phyloP scores from a whole-genome alignment of 352 stramenopile genomes.

The Globisporangium lucens region DNA sequence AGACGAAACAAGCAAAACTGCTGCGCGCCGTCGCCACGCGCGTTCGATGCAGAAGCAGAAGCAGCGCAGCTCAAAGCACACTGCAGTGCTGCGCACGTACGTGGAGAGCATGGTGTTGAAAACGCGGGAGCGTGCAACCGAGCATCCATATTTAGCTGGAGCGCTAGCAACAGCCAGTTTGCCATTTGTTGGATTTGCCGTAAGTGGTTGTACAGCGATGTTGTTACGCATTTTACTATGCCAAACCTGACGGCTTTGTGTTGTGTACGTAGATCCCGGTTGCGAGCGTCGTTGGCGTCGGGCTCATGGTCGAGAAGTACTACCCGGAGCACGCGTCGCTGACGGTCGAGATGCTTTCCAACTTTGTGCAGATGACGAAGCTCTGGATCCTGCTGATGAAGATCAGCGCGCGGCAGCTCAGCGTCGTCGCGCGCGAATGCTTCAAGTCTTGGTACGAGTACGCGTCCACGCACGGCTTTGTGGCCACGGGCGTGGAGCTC shows the following conservation, averaged over 20 bases:
- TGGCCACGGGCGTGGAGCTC: constrained; percentile 66
- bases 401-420: constrained; percentile 67
- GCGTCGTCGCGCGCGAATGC: constrained; percentile 58
- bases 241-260: not conserved
- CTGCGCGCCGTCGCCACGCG: constrained; percentile 6
- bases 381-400: constrained; percentile 77
- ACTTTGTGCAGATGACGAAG: constrained; percentile 84
- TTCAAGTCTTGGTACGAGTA: constrained; percentile 76
- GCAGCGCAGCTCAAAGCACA: constrained; percentile 30
- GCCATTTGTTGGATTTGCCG: constrained; percentile 76
- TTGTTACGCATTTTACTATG: not conserved
- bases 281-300: constrained; percentile 61
- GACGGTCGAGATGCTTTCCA: constrained; percentile 60
- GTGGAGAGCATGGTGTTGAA: constrained; percentile 39
- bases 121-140: constrained; percentile 35
- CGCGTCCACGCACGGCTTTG: constrained; percentile 54
- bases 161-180: constrained; percentile 55
- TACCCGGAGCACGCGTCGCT: constrained; percentile 72
- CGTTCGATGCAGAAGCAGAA: constrained; percentile 17
- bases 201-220: constrained; percentile 22
- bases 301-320: constrained; percentile 77
- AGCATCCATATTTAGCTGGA: constrained; percentile 63
- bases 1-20: constrained; percentile 12
- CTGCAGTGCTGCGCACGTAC: constrained; percentile 42
- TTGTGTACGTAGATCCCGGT: constrained; percentile 53